Evolutionary conservation across 208 protist genomes (phyloP).

Genomic region (Trypanosoma melophagium): DNA sequence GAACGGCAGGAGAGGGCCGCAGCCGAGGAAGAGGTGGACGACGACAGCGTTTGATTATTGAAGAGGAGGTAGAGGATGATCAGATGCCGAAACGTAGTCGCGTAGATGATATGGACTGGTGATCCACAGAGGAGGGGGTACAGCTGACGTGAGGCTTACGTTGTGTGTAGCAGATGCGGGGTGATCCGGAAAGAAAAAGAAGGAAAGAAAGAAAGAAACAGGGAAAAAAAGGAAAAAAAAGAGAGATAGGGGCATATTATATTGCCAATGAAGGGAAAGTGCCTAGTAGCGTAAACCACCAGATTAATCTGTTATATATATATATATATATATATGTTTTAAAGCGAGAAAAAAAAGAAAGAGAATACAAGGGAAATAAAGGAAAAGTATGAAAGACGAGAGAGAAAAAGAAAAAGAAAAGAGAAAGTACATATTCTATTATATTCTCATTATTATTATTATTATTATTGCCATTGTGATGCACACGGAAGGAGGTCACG

Average conservation of each 20-base stretch:
- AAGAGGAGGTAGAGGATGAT: constrained; percentile 85
- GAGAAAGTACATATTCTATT: background rate
- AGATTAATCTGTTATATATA: background rate
- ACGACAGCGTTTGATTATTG: constrained; percentile 76
- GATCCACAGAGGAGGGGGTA: constrained; percentile 21
- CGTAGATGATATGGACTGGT: constrained; percentile 82
- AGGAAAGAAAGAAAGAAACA: constrained; percentile 7
- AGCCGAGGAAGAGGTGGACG: constrained; percentile 20
- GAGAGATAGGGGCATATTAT: background rate
- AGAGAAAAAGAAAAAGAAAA: background rate
- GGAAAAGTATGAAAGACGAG: background rate
- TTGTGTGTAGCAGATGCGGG: no score
- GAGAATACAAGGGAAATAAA: background rate
- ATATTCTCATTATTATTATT: background rate
- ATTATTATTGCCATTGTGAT: background rate
- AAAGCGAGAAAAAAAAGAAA: background rate
- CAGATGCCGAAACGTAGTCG: constrained; percentile 43
- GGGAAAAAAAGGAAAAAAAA: background rate
- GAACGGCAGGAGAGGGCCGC: constrained; percentile 19
- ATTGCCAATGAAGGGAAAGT: background rate
- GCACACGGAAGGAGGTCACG: no score
- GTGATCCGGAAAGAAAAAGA: no score
- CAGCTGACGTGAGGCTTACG: no score
- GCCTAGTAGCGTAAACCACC: background rate
- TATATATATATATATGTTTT: background rate